Conservation (phyloP, 768 basidiomycete genomes). For the Tylopilus sp. region DNA sequence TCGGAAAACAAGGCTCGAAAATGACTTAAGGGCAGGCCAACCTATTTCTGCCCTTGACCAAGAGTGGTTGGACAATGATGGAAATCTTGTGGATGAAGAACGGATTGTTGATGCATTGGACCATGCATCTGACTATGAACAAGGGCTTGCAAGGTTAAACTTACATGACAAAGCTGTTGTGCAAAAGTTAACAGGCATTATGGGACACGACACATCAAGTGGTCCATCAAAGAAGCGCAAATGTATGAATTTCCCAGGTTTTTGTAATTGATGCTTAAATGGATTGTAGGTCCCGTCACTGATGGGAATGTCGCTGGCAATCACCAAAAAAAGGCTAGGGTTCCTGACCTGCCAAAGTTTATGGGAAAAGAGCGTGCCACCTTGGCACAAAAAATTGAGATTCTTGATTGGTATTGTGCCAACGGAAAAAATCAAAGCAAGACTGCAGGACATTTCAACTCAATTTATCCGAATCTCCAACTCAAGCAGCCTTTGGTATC, state of each 20-base stretch:
- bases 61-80: background rate
- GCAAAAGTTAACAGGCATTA: background rate
- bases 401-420: constrained; percentile 34
- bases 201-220: no score
- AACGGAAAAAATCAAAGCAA: constrained; percentile 32
- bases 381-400: no score
- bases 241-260: background rate
- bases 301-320: no score
- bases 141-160: background rate
- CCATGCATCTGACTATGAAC: background rate
- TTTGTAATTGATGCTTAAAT: background rate
- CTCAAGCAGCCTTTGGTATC: background rate
- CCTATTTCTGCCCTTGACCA: background rate
- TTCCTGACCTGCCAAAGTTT: no score
- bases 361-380: background rate
- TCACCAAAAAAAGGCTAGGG: no score
- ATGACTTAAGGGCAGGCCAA: background rate
- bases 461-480: background rate
- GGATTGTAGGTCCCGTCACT: no score
- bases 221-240: background rate
- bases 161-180: background rate
- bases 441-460: constrained; percentile 18
- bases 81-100: background rate
- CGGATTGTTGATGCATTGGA: background rate
- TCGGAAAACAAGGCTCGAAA: background rate